Evolutionary conservation across 345 rosid genomes (phyloP).

Genomic region (Syzygium aromaticum): DNA sequence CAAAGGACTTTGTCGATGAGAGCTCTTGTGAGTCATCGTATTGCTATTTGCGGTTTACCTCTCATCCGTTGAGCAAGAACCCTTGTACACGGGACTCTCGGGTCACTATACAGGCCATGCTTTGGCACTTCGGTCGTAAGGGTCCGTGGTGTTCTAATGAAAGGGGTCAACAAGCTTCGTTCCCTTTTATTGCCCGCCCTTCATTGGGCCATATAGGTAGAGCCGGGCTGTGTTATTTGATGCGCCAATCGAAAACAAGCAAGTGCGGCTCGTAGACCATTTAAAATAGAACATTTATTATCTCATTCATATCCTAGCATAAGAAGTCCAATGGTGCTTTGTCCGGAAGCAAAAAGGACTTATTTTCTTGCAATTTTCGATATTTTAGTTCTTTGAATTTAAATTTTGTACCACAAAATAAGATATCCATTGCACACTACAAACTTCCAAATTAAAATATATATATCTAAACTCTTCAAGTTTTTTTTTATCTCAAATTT

Average conservation of each 20-base stretch:
- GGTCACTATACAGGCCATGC: neutral
- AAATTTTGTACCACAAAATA: neutral
- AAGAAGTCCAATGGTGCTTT: neutral
- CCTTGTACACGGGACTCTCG: neutral
- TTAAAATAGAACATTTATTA: neutral
- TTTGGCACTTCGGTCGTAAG: neutral
- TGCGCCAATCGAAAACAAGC: neutral
- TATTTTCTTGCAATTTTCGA: too few species aligned
- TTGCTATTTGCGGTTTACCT: neutral
- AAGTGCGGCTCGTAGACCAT: neutral
- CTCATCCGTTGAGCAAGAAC: neutral
- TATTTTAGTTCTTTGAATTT: too few species aligned
- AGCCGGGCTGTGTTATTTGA: neutral
- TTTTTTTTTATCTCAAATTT: too few species aligned
- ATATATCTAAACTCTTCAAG: neutral
- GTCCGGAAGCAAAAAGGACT: neutral
- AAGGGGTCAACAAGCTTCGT: neutral
- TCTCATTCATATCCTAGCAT: neutral
- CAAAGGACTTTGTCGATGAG: neutral
- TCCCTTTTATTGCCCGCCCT: neutral
- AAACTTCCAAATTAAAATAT: too few species aligned
- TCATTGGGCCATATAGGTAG: neutral
- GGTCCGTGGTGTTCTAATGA: neutral
- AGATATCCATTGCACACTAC: neutral
- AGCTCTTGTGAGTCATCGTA: neutral